Percentiles rank a stretch among this genome's conserved stretches.
Conservation (phyloP, 2,329 filamentous ascomycete species). For the Elsinoe perseae region DNA sequence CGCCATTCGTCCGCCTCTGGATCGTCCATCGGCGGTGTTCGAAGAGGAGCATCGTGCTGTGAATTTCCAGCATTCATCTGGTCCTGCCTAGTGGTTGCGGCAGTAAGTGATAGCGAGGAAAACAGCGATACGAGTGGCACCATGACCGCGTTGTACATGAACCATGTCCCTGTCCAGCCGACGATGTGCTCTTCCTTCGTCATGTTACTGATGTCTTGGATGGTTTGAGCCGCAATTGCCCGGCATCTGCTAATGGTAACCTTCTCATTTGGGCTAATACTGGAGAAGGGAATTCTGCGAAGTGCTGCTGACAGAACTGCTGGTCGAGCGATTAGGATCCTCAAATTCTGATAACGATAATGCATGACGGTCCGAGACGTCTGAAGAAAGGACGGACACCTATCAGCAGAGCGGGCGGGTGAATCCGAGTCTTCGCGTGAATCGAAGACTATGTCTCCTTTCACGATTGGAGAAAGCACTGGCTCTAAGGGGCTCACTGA, state of each 20-base stretch:
- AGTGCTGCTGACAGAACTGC: constrained; percentile 58
- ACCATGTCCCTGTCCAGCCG: constrained; percentile 76
- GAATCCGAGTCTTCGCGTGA: background rate
- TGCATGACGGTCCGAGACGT: constrained; percentile 69
- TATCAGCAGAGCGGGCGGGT: background rate
- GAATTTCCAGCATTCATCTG: constrained; percentile 13
- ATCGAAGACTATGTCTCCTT: background rate
- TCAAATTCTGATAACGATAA: constrained; percentile 72
- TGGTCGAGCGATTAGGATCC: constrained; percentile 67
- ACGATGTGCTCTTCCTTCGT: constrained; percentile 67
- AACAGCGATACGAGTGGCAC: constrained; percentile 69
- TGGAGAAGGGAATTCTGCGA: constrained; percentile 46
- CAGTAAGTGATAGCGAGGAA: constrained; percentile 22
- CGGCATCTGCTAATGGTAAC: constrained; percentile 61
- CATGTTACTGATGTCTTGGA: constrained; percentile 63
- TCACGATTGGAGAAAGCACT: background rate
- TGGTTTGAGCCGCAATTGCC: constrained; percentile 60
- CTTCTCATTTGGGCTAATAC: constrained; percentile 54
- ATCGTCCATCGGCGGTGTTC: constrained; percentile 21
- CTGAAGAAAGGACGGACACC: constrained; percentile 61
- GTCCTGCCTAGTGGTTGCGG: constrained; percentile 13
- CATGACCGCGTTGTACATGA: constrained; percentile 73
- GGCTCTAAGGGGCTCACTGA: background rate
- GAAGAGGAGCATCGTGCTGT: constrained; percentile 25
- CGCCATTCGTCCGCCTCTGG: constrained; percentile 35